Evolutionary conservation across 2,329 filamentous ascomycete species (phyloP), one percentile per base, ranked within the genome.

Genomic region (Fusarium verticillioides): DNA sequence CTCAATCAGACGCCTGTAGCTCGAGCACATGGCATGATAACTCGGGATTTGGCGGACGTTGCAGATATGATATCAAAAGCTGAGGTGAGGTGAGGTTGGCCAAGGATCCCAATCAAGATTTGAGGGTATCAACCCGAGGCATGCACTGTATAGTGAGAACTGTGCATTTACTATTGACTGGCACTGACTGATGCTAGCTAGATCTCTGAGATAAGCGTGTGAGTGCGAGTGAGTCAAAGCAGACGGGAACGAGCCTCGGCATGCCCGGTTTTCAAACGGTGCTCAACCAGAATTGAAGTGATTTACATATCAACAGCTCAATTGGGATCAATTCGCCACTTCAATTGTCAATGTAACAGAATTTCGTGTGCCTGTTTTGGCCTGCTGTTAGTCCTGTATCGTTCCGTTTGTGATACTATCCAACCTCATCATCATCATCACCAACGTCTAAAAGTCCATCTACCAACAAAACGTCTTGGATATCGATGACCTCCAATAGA

Each of bases 201-300:
- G 70, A 71, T 74, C 62, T 71, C 72, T 30, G 49, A 73, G 70
- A 73, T 71, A 74, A 69, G 70, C 54, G 66, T 61, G 18, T 63
- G 39, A 19, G 42, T 15, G 18, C 23, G 28, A 21, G 16, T 34
- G 39, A 19, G 21, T 67, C 39, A 52, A 52, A 49, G 43, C 39
- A 39, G 40, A 52, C 28, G 5, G 37, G 62, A 60, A 59, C 54
- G 44, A 57, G 28, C 28, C 47, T 70, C 60, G 63, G 71, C 52
- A 74, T 74, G 46, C 26, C 71, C 67, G 67, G 71, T 61, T 23
- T 50, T 36, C 49, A 69, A 72, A 62, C 37, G 50, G 57, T 44
- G 30, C 44, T 54, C 40, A 60, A 60, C 60, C 53, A 50, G 59
- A 46, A 49, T 56, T 52, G 36, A 28, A 46, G 42, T 40, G 71